phyloP scores from a whole-genome alignment of 1,139 yeast genomes.

The Meyerozyma elateridarum region DNA sequence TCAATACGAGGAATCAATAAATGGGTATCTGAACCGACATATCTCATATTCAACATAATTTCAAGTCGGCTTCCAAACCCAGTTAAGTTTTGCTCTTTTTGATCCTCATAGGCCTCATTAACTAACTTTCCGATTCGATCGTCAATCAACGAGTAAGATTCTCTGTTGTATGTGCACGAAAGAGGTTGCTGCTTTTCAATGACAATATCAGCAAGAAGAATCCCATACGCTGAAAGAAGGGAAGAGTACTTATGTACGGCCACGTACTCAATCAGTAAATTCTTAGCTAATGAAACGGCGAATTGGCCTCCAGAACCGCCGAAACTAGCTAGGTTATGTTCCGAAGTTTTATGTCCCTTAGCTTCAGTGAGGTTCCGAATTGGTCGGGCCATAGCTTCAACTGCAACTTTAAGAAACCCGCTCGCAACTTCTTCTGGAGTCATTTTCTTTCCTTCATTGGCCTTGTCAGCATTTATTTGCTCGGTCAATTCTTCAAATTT shows the following conservation, averaged over 20 bases:
- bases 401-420: slow-evolving; percentile 52
- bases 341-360: slow-evolving; percentile 41
- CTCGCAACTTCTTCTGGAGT: slow-evolving; percentile 45
- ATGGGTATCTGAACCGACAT: slow-evolving; percentile 84
- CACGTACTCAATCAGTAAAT: slow-evolving; percentile 41
- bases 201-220: slow-evolving; percentile 52
- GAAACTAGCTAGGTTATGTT: slow-evolving; percentile 48
- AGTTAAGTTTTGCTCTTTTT: slow-evolving; percentile 26
- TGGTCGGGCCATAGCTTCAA: slow-evolving; percentile 54
- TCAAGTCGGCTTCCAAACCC: slow-evolving; percentile 39
- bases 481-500: slow-evolving; percentile 31
- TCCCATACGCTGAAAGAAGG: slow-evolving; percentile 53
- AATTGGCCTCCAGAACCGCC: slow-evolving; percentile 64
- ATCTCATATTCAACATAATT: slow-evolving; percentile 69
- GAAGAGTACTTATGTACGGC: slow-evolving; percentile 51
- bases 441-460: slow-evolving; percentile 17
- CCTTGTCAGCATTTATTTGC: slow-evolving; percentile 27
- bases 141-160: slow-evolving; percentile 19
- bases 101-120: slow-evolving; percentile 27
- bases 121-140: slow-evolving; percentile 21
- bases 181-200: slow-evolving; percentile 65
- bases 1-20: slow-evolving; percentile 50
- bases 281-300: slow-evolving; percentile 47
- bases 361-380: slow-evolving; percentile 53
- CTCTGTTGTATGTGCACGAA: slow-evolving; percentile 23